A percentile compares a stretch with the other conserved stretches of the same genome.
phyloP scores from a whole-genome alignment of 352 stramenopile species.

The Phytopythium montanum region DNA sequence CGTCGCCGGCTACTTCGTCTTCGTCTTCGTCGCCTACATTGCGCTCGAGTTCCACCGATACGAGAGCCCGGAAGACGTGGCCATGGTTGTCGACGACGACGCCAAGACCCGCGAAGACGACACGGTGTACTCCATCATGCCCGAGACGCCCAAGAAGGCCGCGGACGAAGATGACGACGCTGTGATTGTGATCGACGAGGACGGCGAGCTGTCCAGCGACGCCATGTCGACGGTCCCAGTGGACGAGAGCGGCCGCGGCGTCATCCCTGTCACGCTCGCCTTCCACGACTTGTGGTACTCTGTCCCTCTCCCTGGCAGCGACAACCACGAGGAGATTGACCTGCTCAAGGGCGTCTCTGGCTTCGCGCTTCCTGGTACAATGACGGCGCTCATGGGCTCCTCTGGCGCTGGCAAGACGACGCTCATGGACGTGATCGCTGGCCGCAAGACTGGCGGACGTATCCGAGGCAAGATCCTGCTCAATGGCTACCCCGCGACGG shows the following conservation, averaged over 20 bases:
- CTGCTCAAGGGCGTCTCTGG: constrained; percentile 43
- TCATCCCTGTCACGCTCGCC: constrained; percentile 29
- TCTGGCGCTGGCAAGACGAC: constrained; percentile 70
- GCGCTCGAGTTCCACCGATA: constrained; percentile 24
- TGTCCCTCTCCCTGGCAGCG: constrained; percentile 21
- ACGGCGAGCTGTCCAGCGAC: constrained; percentile 10
- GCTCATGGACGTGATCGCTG: constrained; percentile 89
- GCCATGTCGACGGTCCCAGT: constrained; percentile 14
- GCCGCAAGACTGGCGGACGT: constrained; percentile 83
- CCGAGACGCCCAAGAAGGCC: constrained; percentile 14
- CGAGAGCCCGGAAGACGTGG: constrained; percentile 15
- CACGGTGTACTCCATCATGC: constrained; percentile 18
- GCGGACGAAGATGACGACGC: constrained; percentile 1
- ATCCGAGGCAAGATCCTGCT: constrained; percentile 79
- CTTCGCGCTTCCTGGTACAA: constrained; percentile 32
- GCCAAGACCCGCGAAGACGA: constrained; percentile 4
- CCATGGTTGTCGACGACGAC: constrained; percentile 15
- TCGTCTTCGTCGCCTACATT: constrained; percentile 23
- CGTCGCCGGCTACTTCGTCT: constrained; percentile 27
- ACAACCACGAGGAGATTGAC: constrained; percentile 22
- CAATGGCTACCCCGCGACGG: constrained; percentile 66
- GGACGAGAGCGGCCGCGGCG: constrained; percentile 12
- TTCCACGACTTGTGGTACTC: constrained; percentile 45
- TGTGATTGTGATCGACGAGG: constrained; percentile 14
- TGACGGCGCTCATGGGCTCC: constrained; percentile 52